Evolutionary conservation across 1,284 basidiomycete genomes (phyloP), one percentile per base, ranked within the genome.

Genomic region (Rhodotorula sp.): DNA sequence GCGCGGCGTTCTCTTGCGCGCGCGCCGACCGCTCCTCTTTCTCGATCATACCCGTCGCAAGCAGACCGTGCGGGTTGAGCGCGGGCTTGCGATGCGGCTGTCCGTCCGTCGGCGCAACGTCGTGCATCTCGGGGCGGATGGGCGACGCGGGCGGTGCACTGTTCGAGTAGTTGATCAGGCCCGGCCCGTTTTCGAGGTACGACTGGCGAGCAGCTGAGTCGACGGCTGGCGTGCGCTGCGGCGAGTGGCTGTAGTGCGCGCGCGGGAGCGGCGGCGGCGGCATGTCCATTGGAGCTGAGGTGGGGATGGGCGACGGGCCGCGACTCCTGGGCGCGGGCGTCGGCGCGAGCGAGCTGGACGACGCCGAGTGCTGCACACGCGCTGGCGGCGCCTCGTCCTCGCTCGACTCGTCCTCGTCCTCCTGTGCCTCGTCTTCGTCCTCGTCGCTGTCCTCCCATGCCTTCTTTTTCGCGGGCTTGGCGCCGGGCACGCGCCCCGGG

Each of bases 21-120:
- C 95, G 96, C 17, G 97, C 96, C 36, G 93, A 96, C 57, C 94
- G 88, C 80, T 97, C 94, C 79, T 94, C 89, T 82, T 94, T 95
- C 81, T 98, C 95, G 80, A 96, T 92, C 76, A 97, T 86, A 46
- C 95, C 96, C 57, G 94, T 93, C 72, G 94, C 94, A 53, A 99
- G 87, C 22, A 99, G 84, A 17, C 96, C 96, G 77, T 58, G 75
- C n/a, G 75, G 70, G 64, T 66, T 72, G 29, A 76, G 65, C 25
- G 70, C 69, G 6, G 79, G 76, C 53, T 78, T 79, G 71, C 80
- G 57, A 5, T 53, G 50, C 56, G 53, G 48, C 10, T 58, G 57
- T 25, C 61, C 50, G 9, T 57, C 55, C 37, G 59, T 50, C 27
- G 53, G 56, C 15, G 34, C 51, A 51, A 37, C 60, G 8, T 44